phyloP scores from a whole-genome alignment of 2,329 filamentous ascomycete genomes.

The Mollisiaceae sp. region DNA sequence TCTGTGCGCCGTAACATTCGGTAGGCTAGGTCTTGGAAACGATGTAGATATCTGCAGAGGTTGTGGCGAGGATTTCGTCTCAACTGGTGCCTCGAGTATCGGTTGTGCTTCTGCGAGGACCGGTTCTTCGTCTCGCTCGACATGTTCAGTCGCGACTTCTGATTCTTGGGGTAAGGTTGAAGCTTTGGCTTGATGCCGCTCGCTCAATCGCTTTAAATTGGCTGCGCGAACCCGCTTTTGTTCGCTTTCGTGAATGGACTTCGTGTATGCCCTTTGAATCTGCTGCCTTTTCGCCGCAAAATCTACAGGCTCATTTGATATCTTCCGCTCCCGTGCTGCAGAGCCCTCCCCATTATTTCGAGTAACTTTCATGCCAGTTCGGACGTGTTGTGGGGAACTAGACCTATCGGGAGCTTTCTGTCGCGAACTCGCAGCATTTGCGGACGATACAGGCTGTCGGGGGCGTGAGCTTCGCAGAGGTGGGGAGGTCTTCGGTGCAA shows the following conservation, averaged over 20 bases:
- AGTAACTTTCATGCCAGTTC: constrained; percentile 39
- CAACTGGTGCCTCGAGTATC: constrained; percentile 15
- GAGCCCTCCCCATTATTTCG: constrained; percentile 32
- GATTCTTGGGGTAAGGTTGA: constrained; percentile 41
- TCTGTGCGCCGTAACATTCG: constrained; percentile 10
- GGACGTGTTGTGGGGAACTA: constrained; percentile 33
- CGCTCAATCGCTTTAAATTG: constrained; percentile 45
- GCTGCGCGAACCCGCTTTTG: constrained; percentile 53
- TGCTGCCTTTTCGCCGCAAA: constrained; percentile 82
- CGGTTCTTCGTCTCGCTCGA: constrained; percentile 17
- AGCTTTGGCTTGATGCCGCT: constrained; percentile 29
- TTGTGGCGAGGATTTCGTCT: constrained; percentile 16
- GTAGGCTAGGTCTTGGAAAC: constrained; percentile 25
- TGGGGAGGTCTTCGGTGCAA: constrained; percentile 76
- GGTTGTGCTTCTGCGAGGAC: constrained; percentile 16
- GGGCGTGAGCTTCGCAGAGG: constrained; percentile 81
- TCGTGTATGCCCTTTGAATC: constrained; percentile 85
- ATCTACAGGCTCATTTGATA: constrained; percentile 71
- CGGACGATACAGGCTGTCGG: constrained; percentile 77
- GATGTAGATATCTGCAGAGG: constrained; percentile 38
- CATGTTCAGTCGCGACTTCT: constrained; percentile 31
- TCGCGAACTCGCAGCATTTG: constrained; percentile 73
- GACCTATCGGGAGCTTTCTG: constrained; percentile 62
- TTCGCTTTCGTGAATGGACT: constrained; percentile 78
- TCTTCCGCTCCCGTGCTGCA: constrained; percentile 47